Percentiles rank a stretch among this genome's conserved stretches.
Conservation (phyloP, 2,329 filamentous ascomycete species). For the Fusarium nematophilum region DNA sequence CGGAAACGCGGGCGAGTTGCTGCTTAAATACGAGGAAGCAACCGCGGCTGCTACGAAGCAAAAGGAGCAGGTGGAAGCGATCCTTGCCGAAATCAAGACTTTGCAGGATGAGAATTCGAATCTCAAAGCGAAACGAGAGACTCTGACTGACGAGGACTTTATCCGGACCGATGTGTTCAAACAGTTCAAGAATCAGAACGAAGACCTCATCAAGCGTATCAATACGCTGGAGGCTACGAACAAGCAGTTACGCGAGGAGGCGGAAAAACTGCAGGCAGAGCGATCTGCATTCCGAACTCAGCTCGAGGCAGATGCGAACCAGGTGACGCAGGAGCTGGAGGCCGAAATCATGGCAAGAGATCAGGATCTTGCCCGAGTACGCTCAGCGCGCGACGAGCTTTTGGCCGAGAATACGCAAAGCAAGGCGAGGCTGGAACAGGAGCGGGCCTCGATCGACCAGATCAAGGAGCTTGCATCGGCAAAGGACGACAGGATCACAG, state of each 20-base stretch:
- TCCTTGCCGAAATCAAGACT: conserved; percentile 80
- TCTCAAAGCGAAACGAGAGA: conserved; percentile 74
- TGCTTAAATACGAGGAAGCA: conserved; percentile 82
- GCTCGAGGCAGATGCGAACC: conserved; percentile 83
- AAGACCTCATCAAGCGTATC: conserved; percentile 90
- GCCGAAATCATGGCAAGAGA: conserved; percentile 84
- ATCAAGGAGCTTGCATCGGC: conserved; percentile 83
- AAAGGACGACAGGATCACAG: conserved; percentile 81
- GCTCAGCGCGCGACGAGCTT: conserved; percentile 86
- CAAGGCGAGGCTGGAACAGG: conserved; percentile 82
- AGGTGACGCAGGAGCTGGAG: conserved; percentile 80
- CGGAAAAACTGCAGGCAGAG: conserved; percentile 86
- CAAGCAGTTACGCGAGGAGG: conserved; percentile 84
- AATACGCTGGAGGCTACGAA: conserved; percentile 94
- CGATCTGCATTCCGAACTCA: conserved; percentile 83
- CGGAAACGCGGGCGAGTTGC: conserved; percentile 72
- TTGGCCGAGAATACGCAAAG: conserved; percentile 83
- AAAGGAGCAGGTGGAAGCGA: conserved; percentile 85
- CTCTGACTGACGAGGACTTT: conserved; percentile 91
- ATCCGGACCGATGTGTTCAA: conserved; percentile 94
- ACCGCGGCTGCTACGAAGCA: conserved; percentile 81
- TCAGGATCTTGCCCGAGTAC: conserved; percentile 85
- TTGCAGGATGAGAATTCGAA: conserved; percentile 83
- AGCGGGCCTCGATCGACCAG: conserved; percentile 75
- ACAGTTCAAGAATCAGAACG: conserved; percentile 86